Base-by-base conservation (phyloP, 345 rosid species). In the Eucalyptus polyanthemos region DNA sequence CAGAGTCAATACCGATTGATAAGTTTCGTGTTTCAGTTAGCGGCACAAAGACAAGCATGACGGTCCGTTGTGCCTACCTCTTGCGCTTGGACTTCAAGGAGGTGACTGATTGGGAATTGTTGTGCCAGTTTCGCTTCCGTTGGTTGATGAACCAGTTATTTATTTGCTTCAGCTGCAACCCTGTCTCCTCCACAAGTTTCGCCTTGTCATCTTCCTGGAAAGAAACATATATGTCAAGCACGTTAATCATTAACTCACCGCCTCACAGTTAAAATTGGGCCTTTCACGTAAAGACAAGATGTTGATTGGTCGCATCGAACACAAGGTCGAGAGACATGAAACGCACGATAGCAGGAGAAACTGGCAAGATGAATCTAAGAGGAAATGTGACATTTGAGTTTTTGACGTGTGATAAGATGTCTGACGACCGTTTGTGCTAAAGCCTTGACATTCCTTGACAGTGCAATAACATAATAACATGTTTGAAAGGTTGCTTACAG, bases 101-200 rank as follows among this genome's bases (percentile, higher is more conserved):
- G 67, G 99, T 95, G 87, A 95, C 97, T 37, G 99, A 97, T 53
- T 95, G 96, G 91, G 99, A 98, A 91, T 93, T 96, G 97, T 93
- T 97, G 90, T 98, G 99, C 99, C 99, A 97, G 88, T 98, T 98
- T 87, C 99, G 93, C 94, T 98, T 98, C 91, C 99, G 95, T 90
- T 98, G 99, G 91, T 98, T 98, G 92, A 98, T 98, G 92, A 98
- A 98, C 99, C 99, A 98, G 91, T 98, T 98, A 93, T 98, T 98
- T 89, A 98, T 96, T 93, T 98, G 99, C 95, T 98, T 98, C 87
- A 98, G 96, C 89, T 98, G 99, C 90, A 98, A 92, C 24, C 99
- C 99, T 54, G 99, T 98, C 91, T 96, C 99, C 94, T 98, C 99
- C 91, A 98, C 99, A 62, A 98, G 95, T 91, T 96, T 98, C 85